Base-by-base conservation (phyloP, 1,139 yeast genomes). In the Petasospora rhodanensis region DNA sequence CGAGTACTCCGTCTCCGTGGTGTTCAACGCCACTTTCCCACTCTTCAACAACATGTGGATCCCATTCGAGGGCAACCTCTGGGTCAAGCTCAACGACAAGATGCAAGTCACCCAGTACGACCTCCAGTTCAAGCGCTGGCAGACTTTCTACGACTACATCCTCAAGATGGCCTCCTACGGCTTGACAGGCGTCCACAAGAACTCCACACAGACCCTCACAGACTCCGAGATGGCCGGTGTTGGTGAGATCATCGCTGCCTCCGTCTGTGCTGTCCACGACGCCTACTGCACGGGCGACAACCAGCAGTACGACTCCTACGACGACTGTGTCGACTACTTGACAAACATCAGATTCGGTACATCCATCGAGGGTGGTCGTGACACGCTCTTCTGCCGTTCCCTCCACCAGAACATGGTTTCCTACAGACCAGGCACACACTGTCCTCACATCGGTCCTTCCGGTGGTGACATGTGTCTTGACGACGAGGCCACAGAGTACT, bases 401-500 rank as follows among this genome's bases (percentile, higher is more conserved):
- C 20, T 46, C 8, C 48, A 32, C 46, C 49, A 33, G 49, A 49
- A 40, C 38, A 42, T 49, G 52, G 36, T 48, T 18, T 33, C 40
- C 5, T 43, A 37, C 27, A 34, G 52, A 32, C 51, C 52, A 6
- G 8, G 18, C 5, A 49, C 47, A 12, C 53, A 49, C 29, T 49
- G 53, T 39, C 38, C 47, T 10, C 53, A 49, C 20, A 32, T 47
- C 28, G 54, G 53, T 7, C 50, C 51, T 10, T 18, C 38, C 15
- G 53, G 52, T 25, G 50, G 51, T 32, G 53, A 38, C 22, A 48
- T 49, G 53, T 49, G 53, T 30, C 26, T 38, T 18, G 48, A 48
- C 30, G 32, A 29, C 16, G 18, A 20, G 13, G 46, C 40, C 18
- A 40, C 41, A 5, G 37, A 19, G 7, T 46, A 40, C 22, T 26